Percentiles rank a stretch among this genome's conserved stretches.
phyloP scores from a whole-genome alignment of 2,329 filamentous ascomycete genomes.

The Pochonia chlamydosporia region DNA sequence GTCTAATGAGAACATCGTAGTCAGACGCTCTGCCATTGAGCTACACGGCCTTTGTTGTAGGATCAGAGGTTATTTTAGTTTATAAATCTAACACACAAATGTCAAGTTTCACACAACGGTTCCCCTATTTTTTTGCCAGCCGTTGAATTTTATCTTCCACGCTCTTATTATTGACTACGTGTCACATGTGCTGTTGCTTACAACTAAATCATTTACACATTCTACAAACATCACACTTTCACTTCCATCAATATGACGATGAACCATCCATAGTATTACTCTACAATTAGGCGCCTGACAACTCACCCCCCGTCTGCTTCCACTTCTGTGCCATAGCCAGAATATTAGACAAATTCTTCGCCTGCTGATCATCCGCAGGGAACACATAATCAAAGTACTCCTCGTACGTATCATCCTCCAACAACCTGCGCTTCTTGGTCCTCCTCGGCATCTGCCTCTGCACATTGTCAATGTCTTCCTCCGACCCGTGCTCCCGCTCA shows the following conservation, averaged over 20 bases:
- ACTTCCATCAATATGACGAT: not conserved
- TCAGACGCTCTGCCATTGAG: constrained; percentile 39
- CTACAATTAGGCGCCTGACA: constrained; percentile 20
- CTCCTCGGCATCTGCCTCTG: constrained; percentile 90
- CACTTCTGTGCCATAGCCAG: constrained; percentile 82
- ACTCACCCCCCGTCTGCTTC: constrained; percentile 55
- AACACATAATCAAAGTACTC: constrained; percentile 98
- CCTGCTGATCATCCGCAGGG: constrained; percentile 86
- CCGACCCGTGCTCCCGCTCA: constrained; percentile 75
- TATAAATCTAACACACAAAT: no score
- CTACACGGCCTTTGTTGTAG: constrained; percentile 20
- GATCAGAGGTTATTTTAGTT: fast-evolving
- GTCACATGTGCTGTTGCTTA: no score
- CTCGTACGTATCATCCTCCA: constrained; percentile 88
- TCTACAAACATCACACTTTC: no score
- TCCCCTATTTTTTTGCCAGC: no score
- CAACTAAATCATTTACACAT: no score
- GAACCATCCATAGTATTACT: not conserved
- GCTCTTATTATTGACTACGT: no score
- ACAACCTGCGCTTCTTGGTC: constrained; percentile 84
- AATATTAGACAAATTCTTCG: constrained; percentile 75
- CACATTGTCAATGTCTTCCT: constrained; percentile 72
- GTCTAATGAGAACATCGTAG: constrained; percentile 24
- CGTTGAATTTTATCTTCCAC: no score
- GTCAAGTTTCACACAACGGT: no score